Conservation (phyloP, 2,329 filamentous ascomycete genomes). For the Zymoseptoria brevis region DNA sequence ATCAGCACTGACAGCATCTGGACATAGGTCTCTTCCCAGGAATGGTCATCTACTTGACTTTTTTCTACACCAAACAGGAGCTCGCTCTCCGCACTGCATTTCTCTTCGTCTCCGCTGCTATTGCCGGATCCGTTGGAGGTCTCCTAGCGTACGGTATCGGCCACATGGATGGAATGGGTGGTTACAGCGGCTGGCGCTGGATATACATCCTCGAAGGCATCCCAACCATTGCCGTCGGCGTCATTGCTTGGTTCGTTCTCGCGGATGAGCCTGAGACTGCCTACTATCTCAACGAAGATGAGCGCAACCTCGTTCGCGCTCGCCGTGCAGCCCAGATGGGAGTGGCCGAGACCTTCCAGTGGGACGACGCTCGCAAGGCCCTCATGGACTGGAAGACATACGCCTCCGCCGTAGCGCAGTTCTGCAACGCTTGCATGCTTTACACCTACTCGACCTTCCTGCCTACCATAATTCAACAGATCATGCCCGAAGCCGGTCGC, state of each 20-base stretch:
- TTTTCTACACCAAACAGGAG: constrained; percentile 40
- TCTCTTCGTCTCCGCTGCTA: constrained; percentile 39
- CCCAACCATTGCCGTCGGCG: constrained; percentile 33
- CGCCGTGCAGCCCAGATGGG: constrained; percentile 44
- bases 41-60: constrained; percentile 33
- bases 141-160: constrained; percentile 47
- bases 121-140: constrained; percentile 42
- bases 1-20: background rate
- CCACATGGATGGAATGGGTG: constrained; percentile 58
- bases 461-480: constrained; percentile 66
- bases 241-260: constrained; percentile 36
- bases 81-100: constrained; percentile 37
- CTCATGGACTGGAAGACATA: constrained; percentile 71
- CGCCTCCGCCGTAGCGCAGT: constrained; percentile 60
- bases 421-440: constrained; percentile 67
- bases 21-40: constrained; percentile 10
- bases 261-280: constrained; percentile 60
- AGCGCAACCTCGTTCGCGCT: constrained; percentile 50
- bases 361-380: constrained; percentile 56
- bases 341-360: constrained; percentile 46
- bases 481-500: constrained; percentile 53
- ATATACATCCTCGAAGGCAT: constrained; percentile 46
- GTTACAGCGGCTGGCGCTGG: constrained; percentile 61
- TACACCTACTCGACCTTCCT: constrained; percentile 73
- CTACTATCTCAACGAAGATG: constrained; percentile 51